Percentiles rank a stretch among this genome's conserved stretches.
Conservation (phyloP, 257 asterid genomes). For the Linaria vulgaris region DNA sequence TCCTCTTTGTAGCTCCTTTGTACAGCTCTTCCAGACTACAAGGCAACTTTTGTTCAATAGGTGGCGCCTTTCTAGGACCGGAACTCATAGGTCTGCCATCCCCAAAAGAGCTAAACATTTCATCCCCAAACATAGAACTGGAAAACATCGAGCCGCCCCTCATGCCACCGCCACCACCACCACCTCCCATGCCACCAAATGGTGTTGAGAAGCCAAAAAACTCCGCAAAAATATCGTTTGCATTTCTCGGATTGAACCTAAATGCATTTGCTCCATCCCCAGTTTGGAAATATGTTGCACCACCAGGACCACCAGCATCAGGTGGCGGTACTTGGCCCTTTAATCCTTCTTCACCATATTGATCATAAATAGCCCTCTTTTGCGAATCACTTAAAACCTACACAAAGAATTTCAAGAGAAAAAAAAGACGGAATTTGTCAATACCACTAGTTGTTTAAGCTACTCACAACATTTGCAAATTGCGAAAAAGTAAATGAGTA, state of each 20-base stretch:
- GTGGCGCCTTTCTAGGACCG: slow-evolving; percentile 67
- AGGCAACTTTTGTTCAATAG: slow-evolving; percentile 64
- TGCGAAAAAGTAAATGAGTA: neutral
- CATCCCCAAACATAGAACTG: slow-evolving; percentile 79
- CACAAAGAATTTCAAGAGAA: neutral
- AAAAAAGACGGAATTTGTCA: neutral
- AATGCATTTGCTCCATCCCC: slow-evolving; percentile 75
- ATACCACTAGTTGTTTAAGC: neutral
- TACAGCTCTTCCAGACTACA: slow-evolving; percentile 82
- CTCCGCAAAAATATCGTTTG: slow-evolving; percentile 76
- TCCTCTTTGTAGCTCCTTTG: slow-evolving; percentile 86
- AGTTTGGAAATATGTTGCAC: slow-evolving; percentile 64
- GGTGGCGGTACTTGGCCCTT: slow-evolving; percentile 90
- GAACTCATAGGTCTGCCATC: slow-evolving; percentile 53
- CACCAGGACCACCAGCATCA: slow-evolving; percentile 55
- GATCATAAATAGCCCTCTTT: slow-evolving; percentile 78
- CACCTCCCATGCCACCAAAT: slow-evolving; percentile 69
- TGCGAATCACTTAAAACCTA: slow-evolving; percentile 87
- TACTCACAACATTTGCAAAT: neutral
- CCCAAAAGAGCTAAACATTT: slow-evolving; percentile 67
- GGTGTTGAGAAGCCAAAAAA: slow-evolving; percentile 74
- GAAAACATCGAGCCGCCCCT: slow-evolving; percentile 60
- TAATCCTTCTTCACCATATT: slow-evolving; percentile 89
- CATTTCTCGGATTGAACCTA: slow-evolving; percentile 77
- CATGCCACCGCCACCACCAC: slow-evolving; percentile 57